Evolutionary conservation across 805 yeast species (phyloP), one percentile per base, ranked within the genome.

Genomic region (Torulaspora delbrueckii): DNA sequence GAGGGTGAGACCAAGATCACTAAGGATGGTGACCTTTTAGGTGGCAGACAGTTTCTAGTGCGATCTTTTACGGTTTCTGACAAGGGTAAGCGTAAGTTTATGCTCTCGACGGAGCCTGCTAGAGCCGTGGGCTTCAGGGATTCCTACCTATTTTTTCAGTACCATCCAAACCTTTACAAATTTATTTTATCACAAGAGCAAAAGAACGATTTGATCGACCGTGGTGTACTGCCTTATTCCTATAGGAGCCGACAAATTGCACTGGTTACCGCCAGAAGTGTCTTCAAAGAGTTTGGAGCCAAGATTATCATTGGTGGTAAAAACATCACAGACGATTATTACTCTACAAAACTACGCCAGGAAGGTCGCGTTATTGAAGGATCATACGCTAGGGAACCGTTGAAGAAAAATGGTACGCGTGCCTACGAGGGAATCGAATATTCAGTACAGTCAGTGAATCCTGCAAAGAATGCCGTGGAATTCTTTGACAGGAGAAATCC

Each of bases 41-140:
- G 85, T 3, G 90, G 80, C 13, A 76, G 97, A 52, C 78, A 79
- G 57, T 91, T 77, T 69, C 74, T 90, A 48, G 80, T 83, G 45
- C 77, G 82, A 49, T 76, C 84, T 0, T 86, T 86, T 65, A 81
- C 81, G 5, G 71, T 84, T 7, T 47, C 55, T 18, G 69, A 67
- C 13, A 69, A 55, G 27, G 96, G 96, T 7, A 78, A 80, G 16
- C 74, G 82, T 53, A 72, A 82, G 47, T 93, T 79, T 65, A 90
- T 91, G 96, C 77, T 93, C 39, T 83, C 96, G 2, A 90, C 98
- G 0, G 99, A 93, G 61, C 96, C 96, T 2, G 97, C 99, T 1
- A 77, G 98, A 55, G 81, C 91, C 58, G 88, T 91, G 50, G 98
- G 97, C 3, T 86, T 89, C 68, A 76, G 96, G 55, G 97, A 91